phyloP scores from a whole-genome alignment of 768 basidiomycete species.

The Russula vinacea region DNA sequence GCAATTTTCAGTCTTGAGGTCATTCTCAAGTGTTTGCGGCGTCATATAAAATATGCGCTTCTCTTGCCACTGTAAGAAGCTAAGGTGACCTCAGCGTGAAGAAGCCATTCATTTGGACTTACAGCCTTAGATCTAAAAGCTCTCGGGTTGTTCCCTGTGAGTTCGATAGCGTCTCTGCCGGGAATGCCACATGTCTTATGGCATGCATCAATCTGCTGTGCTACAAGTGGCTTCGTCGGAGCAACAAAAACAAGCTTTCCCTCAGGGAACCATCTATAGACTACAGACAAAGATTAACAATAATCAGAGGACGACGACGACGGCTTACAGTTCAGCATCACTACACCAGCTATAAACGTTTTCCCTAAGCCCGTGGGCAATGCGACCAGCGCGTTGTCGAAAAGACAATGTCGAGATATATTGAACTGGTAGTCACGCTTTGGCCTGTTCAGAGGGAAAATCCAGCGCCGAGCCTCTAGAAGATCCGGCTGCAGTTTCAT shows the following conservation, averaged over 20 bases:
- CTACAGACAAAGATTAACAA: conserved; percentile 40
- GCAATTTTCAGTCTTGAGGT: conserved; percentile 67
- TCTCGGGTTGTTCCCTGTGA: conserved; percentile 72
- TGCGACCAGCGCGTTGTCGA: conserved; percentile 91
- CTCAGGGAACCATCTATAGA: conserved; percentile 88
- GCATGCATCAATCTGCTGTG: conserved; percentile 92
- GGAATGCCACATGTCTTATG: conserved; percentile 93
- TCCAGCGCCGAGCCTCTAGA: conserved; percentile 81
- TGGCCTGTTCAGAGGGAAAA: conserved; percentile 84
- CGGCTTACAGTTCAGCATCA: conserved; percentile 87
- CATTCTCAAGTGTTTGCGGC: conserved; percentile 90
- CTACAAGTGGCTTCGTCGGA: conserved; percentile 93
- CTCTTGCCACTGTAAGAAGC: conserved; percentile 58
- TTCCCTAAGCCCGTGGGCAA: conserved; percentile 96
- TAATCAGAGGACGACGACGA: conserved; percentile 2
- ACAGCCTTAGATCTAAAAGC: conserved; percentile 58
- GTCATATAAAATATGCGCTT: conserved; percentile 95
- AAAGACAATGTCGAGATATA: conserved; percentile 79
- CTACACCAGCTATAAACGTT: conserved; percentile 94
- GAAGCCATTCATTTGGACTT: conserved; percentile 32
- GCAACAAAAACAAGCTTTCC: conserved; percentile 94
- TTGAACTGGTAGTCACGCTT: conserved; percentile 95
- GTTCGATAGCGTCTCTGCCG: conserved; percentile 74
- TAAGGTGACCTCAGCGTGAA: neutral
- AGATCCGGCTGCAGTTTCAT: conserved; percentile 79